These are phyloP conservation scores for Chlamydomonas sp. DNA, from an alignment of 139 green algal genomes.

Conservation along the genomic window DNA sequence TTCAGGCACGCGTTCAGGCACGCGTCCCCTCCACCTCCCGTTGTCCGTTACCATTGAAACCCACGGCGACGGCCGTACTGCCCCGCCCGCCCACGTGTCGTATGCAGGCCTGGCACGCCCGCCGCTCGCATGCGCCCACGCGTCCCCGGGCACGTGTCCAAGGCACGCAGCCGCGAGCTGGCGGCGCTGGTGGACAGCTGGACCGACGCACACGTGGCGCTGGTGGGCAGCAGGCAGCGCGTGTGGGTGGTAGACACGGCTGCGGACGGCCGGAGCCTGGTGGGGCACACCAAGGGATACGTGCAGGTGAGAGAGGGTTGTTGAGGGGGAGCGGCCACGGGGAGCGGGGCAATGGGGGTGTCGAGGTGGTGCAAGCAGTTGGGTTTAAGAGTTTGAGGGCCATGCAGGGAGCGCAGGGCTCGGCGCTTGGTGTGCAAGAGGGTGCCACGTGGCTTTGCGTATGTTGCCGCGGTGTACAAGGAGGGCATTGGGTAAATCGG, in stretches of 20 bases:
- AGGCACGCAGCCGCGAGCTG: slow-evolving; percentile 50
- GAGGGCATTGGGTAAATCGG: not conserved
- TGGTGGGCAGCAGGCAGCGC: slow-evolving; percentile 73
- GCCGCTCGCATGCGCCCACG: slow-evolving; percentile 88
- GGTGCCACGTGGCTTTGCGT: not conserved
- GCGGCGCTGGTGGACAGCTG: slow-evolving; percentile 80
- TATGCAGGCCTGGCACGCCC: slow-evolving; percentile 81
- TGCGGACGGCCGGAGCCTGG: slow-evolving; percentile 75
- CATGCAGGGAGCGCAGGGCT: not conserved
- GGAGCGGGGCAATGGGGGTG: not conserved
- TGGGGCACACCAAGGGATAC: slow-evolving; percentile 89
- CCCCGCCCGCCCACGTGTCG: not conserved
- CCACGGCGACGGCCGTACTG: not conserved
- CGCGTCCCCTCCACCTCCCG: too few species aligned
- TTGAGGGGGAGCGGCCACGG: not conserved
- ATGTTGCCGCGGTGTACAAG: not conserved
- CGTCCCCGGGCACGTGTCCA: slow-evolving; percentile 58
- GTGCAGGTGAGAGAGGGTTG: slow-evolving; percentile 69
- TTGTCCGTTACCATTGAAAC: not conserved
- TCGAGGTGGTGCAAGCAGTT: not conserved
- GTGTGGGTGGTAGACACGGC: slow-evolving; percentile 90
- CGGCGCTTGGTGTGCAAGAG: not conserved
- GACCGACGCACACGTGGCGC: slow-evolving; percentile 50
- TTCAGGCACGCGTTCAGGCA: too few species aligned
- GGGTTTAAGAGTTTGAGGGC: not conserved